A percentile compares a stretch with the other conserved stretches of the same genome.
These are phyloP conservation scores for Candida krabiensis DNA, from an alignment of 805 yeast species.

Conservation along the genomic window DNA sequence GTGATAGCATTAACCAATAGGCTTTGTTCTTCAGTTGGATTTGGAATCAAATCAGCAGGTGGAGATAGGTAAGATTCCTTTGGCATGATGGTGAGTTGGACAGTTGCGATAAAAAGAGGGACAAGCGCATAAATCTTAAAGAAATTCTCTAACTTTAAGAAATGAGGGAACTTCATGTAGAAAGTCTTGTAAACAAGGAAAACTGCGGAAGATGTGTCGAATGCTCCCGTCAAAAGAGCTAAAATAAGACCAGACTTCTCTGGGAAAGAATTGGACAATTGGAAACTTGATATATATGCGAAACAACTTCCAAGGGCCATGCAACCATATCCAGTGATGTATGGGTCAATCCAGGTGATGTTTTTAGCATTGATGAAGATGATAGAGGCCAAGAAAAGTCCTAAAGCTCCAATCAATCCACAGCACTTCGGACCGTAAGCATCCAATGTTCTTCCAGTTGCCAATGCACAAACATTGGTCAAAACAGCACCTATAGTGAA, in stretches of 20 bases:
- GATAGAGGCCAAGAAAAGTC: constrained; percentile 45
- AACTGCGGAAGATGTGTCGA: constrained; percentile 58
- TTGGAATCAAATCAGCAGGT: constrained; percentile 34
- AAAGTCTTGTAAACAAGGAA: constrained; percentile 47
- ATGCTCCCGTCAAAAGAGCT: constrained; percentile 58
- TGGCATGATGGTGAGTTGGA: constrained; percentile 50
- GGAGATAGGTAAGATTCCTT: constrained; percentile 48
- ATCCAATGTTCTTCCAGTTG: constrained; percentile 51
- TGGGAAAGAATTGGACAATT: constrained; percentile 57
- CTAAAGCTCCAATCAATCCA: constrained; percentile 51
- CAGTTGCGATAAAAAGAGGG: constrained; percentile 48
- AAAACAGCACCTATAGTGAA: constrained; percentile 58
- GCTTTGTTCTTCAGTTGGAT: constrained; percentile 29
- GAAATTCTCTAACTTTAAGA: constrained; percentile 43
- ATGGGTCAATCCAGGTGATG: constrained; percentile 45
- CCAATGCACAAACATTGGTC: constrained; percentile 53
- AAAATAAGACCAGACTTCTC: constrained; percentile 50
- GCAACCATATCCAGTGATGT: constrained; percentile 48
- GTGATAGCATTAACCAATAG: constrained; percentile 28
- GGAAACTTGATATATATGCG: constrained; percentile 55
- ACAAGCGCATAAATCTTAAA: constrained; percentile 48
- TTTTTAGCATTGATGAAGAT: constrained; percentile 42
- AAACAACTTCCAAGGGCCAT: constrained; percentile 63
- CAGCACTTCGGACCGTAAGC: constrained; percentile 52
- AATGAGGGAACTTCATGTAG: constrained; percentile 33